Percentiles rank a stretch among this genome's conserved stretches.
Evolutionary conservation across 495 filamentous ascomycete genomes (phyloP).

Genomic region (Penicillium parvum): DNA sequence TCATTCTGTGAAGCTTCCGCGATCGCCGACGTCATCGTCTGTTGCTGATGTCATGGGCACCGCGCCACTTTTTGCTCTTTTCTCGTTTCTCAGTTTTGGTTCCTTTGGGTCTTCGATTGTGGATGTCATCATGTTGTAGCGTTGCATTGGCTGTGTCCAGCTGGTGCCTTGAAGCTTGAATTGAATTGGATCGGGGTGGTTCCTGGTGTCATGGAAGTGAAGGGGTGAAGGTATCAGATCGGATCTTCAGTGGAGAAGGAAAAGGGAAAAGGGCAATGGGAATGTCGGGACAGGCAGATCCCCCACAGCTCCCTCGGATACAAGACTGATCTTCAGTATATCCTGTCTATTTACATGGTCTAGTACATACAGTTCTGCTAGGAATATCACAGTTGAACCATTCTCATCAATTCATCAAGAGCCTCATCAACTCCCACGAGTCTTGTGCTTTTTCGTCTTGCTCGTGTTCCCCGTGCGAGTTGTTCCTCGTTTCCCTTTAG

Average conservation of each 20-base stretch:
- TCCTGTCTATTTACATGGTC: too few relatives aligned
- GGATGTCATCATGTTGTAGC: conserved; percentile 13
- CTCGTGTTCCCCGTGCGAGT: too few relatives aligned
- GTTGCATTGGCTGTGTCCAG: too few relatives aligned
- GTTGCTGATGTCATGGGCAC: conserved; percentile 25
- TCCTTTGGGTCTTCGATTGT: conserved; percentile 11
- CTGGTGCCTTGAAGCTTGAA: too few relatives aligned
- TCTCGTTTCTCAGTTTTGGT: conserved; percentile 1
- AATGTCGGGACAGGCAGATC: conserved; percentile 14
- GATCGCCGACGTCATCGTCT: conserved; percentile 28
- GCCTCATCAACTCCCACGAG: not conserved
- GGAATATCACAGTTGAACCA: too few relatives aligned
- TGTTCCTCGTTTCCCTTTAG: not conserved
- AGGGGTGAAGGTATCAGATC: too few relatives aligned
- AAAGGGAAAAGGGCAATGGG: too few relatives aligned
- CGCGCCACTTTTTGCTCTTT: too few relatives aligned
- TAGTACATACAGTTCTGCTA: too few relatives aligned
- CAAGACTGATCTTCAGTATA: too few relatives aligned
- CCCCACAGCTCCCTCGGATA: too few relatives aligned
- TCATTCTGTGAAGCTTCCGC: conserved; percentile 6
- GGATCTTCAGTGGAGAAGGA: conserved; percentile 15
- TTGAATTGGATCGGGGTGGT: not conserved
- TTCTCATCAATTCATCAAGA: not conserved
- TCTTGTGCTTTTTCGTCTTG: conserved; percentile 22
- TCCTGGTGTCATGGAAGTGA: not conserved